These are phyloP conservation scores for Botrytis porri DNA, from an alignment of 2,329 filamentous ascomycete genomes.

Conservation along the genomic window DNA sequence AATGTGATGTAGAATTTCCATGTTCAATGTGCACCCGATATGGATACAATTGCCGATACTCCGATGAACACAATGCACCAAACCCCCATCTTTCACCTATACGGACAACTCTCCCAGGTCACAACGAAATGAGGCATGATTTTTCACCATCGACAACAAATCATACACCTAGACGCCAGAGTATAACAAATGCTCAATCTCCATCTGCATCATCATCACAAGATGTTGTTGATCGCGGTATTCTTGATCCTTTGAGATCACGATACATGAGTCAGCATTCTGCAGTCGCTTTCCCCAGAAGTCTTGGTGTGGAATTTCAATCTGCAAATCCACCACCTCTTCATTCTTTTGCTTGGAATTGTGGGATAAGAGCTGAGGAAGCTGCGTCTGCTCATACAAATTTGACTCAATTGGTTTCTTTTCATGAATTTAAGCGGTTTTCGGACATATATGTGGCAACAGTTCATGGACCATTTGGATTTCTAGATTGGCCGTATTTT, in stretches of 20 bases:
- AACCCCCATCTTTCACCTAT: neutral
- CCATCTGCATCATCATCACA: conserved; percentile 20
- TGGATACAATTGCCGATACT: conserved; percentile 31
- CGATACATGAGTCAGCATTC: conserved; percentile 33
- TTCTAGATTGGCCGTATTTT: conserved; percentile 36
- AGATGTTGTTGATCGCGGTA: conserved; percentile 23
- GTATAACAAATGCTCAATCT: neutral
- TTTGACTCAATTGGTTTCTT: conserved; percentile 28
- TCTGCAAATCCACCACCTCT: conserved; percentile 39
- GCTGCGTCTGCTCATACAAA: conserved; percentile 24
- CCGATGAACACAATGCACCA: conserved; percentile 13
- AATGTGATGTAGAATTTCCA: conserved; percentile 31
- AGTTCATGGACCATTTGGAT: conserved; percentile 38
- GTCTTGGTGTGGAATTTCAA: conserved; percentile 37
- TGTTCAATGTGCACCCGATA: conserved; percentile 31
- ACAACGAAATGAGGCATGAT: neutral
- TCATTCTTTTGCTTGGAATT: conserved; percentile 42
- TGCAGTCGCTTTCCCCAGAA: conserved; percentile 38
- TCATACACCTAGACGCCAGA: neutral
- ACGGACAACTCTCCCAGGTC: neutral
- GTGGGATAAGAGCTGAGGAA: conserved; percentile 34
- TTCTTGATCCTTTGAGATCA: conserved; percentile 14
- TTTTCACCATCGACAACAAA: neutral
- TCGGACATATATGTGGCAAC: conserved; percentile 35
- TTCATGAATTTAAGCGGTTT: conserved; percentile 14